Base-by-base conservation (phyloP, 2,329 filamentous ascomycete genomes). In the Ceratocystis cacaofunesta region DNA sequence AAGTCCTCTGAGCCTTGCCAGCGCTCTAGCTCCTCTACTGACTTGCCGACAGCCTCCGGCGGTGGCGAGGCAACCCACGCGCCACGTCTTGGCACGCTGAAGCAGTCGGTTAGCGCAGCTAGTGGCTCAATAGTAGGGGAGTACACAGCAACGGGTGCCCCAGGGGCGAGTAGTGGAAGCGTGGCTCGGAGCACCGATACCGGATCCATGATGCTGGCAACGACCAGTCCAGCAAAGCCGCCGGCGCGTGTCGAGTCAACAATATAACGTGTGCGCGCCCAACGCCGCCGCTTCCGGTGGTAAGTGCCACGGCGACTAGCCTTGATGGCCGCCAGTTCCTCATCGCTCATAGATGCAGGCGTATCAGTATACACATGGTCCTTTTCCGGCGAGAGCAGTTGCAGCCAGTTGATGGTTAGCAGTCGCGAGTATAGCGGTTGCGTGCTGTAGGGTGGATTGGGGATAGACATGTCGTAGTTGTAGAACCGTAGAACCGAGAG, bases 401-500 rank as follows among this genome's bases (percentile, higher is more conserved):
- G 92, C 1, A 99, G 82, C 92, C 92, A 99, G 32, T 90, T 92
- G 36, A 97, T 79, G 4, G 87, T 84, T 71, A 92, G 87, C 63
- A 99, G 83, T 72, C 94, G 87, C 17, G 83, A 86, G 74, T 87
- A 82, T 10, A 99, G 83, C 0, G 94, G 92, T 72, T 97, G 94
- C 28, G 84, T 78, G 15, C 82, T 78, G 64, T 79, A 74, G 58
- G 71, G 79, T 10, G 75, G 82, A 69, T 80, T 81, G 55, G 86
- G 84, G 68, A 84, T 84, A 67, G 82, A 82, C 69, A 81, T 78
- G 75, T 95, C 90, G 76, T 86, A 97, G 74, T 85, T 85, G 76
- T 95, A 97, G 78, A 96, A 95, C 73, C 89, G 89, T 22, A 99
- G 82, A 61, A 94, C 82, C 19, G 86, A 86, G 67, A 97, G 83